Evolutionary conservation across 1,284 basidiomycete genomes (phyloP).

Genomic region (Ustilago loliicola): DNA sequence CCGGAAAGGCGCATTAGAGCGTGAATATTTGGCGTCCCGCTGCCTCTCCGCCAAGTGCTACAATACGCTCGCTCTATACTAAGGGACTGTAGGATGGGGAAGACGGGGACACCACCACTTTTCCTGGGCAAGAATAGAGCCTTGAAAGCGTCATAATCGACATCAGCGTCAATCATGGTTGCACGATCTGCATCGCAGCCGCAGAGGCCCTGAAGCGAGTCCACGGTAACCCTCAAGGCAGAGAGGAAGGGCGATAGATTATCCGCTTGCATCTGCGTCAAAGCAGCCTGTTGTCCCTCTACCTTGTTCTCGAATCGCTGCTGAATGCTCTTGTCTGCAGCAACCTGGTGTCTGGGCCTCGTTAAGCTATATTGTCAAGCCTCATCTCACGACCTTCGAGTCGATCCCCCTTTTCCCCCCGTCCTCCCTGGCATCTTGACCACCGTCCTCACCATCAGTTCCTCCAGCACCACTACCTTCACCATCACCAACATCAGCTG

Average conservation of each 20-base stretch:
- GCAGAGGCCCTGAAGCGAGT: not conserved
- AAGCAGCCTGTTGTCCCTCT: not conserved
- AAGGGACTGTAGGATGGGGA: not conserved
- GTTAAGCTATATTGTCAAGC: conserved; percentile 9
- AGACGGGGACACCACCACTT: not conserved
- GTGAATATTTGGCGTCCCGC: no score
- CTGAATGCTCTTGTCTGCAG: not conserved
- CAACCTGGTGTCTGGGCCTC: not conserved
- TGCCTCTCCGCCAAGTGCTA: no score
- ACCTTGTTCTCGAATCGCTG: not conserved
- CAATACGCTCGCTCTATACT: not conserved
- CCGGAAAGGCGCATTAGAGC: no score
- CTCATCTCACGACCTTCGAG: not conserved
- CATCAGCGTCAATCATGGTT: not conserved
- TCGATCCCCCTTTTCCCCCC: conserved; percentile 5
- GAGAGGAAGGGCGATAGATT: not conserved
- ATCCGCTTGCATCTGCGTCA: not conserved
- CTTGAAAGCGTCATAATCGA: not conserved
- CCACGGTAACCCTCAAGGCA: not conserved
- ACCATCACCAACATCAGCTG: not conserved
- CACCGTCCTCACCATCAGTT: not conserved
- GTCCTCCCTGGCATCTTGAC: not conserved
- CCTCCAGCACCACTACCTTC: not conserved
- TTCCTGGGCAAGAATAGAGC: not conserved
- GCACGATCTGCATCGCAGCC: not conserved